Conservation (phyloP, 2,329 filamentous ascomycete genomes). For the Fusarium sp. region DNA sequence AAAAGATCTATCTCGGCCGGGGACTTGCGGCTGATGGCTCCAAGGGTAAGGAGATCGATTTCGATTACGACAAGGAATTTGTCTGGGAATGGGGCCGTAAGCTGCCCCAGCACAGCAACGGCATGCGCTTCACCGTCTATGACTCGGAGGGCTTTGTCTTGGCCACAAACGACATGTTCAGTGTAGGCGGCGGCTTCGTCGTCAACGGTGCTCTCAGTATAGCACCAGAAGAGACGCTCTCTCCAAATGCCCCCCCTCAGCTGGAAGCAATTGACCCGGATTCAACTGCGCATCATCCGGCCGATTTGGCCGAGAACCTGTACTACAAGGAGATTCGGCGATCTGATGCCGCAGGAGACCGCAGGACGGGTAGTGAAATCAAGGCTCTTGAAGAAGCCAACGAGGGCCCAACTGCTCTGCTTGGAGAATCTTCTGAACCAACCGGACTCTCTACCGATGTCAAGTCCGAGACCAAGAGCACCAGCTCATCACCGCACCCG, state of each 20-base stretch:
- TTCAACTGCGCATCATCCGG: slow-evolving; percentile 50
- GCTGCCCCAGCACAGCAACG: slow-evolving; percentile 63
- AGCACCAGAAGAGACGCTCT: slow-evolving; percentile 43
- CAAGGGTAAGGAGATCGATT: slow-evolving; percentile 58
- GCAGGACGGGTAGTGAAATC: slow-evolving; percentile 57
- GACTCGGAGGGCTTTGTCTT: slow-evolving; percentile 59
- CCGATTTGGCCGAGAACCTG: slow-evolving; percentile 62
- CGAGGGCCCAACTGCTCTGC: slow-evolving; percentile 19
- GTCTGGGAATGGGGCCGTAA: slow-evolving; percentile 64
- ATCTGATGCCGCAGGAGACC: slow-evolving; percentile 58
- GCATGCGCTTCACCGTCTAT: slow-evolving; percentile 63
- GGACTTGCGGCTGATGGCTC: slow-evolving; percentile 52
- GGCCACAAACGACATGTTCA: slow-evolving; percentile 63
- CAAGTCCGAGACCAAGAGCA: slow-evolving; percentile 29
- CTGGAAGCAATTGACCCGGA: slow-evolving; percentile 24
- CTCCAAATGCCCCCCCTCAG: slow-evolving; percentile 22
- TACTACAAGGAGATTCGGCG: slow-evolving; percentile 63
- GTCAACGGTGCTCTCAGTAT: slow-evolving; percentile 62
- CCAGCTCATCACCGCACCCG: slow-evolving; percentile 49
- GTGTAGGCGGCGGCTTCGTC: slow-evolving; percentile 63
- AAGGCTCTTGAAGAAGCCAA: slow-evolving; percentile 48
- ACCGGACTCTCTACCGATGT: slow-evolving; percentile 25
- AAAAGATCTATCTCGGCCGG: slow-evolving; percentile 57
- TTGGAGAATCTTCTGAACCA: slow-evolving; percentile 15
- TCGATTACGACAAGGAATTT: slow-evolving; percentile 62